Conservation (phyloP, 352 stramenopile species). For the Globisporangium perplexum region DNA sequence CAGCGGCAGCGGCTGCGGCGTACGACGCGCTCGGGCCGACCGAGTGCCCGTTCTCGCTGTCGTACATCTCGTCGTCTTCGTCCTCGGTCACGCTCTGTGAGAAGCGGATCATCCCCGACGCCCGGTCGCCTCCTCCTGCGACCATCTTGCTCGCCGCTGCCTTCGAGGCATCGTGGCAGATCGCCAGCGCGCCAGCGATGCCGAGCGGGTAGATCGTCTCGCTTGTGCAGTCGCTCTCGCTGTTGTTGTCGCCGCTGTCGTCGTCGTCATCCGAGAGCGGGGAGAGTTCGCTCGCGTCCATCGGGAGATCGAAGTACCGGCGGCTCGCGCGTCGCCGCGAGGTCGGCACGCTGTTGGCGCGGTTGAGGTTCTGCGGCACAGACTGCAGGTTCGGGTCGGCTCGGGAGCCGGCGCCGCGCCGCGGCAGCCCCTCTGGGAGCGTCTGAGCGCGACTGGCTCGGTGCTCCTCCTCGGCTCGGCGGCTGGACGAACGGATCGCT, state of each 20-base stretch:
- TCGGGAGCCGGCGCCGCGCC: neutral
- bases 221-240: neutral
- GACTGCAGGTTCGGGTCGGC: neutral
- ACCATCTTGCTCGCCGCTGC: too few relatives aligned
- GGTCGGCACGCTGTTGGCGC: neutral
- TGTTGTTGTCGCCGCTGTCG: too few relatives aligned
- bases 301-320: conserved; percentile 12
- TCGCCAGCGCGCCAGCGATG: neutral
- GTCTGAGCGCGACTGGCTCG: neutral
- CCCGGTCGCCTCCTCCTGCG: too few relatives aligned
- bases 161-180: neutral
- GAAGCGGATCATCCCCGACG: neutral
- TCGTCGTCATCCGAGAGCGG: conserved; percentile 4
- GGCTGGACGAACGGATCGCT: too few relatives aligned
- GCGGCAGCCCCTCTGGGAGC: neutral
- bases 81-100: conserved; percentile 1
- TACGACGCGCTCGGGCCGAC: neutral
- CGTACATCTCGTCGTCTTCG: neutral
- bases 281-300: conserved; percentile 10
- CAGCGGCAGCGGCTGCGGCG: too few relatives aligned
- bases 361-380: neutral
- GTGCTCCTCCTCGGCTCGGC: neutral
- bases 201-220: conserved; percentile 4
- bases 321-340: neutral
- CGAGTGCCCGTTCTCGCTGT: neutral